These are phyloP conservation scores for Chenopodium formosanum DNA, from an alignment of 148 eudicot species.

Conservation along the genomic window DNA sequence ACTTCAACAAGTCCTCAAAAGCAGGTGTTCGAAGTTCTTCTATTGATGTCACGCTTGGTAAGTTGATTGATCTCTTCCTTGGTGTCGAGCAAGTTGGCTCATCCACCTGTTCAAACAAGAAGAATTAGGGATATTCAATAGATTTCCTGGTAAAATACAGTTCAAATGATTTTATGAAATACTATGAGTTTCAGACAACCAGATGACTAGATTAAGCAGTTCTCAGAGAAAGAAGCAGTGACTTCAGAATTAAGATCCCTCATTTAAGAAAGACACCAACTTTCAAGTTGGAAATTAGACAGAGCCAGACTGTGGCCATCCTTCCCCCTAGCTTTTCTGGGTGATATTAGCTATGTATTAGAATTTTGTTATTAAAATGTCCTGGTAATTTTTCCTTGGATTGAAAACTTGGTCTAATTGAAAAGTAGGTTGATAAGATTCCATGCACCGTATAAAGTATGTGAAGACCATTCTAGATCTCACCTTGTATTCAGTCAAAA, in stretches of 20 bases:
- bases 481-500: slow-evolving; percentile 77
- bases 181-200: background rate
- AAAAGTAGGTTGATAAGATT: background rate
- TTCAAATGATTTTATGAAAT: background rate
- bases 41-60: slow-evolving; percentile 72
- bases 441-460: background rate
- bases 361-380: too few relatives aligned
- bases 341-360: too few relatives aligned
- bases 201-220: background rate
- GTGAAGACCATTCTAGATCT: slow-evolving; percentile 12
- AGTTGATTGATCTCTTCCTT: slow-evolving; percentile 65
- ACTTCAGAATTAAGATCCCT: too few relatives aligned
- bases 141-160: background rate
- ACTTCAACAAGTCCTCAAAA: slow-evolving; percentile 74
- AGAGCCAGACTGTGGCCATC: background rate
- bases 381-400: too few relatives aligned
- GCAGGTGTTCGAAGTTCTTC: slow-evolving; percentile 92
- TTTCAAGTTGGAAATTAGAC: background rate
- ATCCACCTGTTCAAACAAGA: slow-evolving; percentile 59
- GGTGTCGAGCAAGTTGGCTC: slow-evolving; percentile 97
- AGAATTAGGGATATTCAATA: background rate
- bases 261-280: background rate
- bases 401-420: too few relatives aligned
- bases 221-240: background rate
- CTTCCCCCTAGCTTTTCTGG: too few relatives aligned